A percentile compares a stretch with the other conserved stretches of the same genome.
Conservation (phyloP, 2,329 filamentous ascomycete genomes). For the Diplodia scrobiculata region DNA sequence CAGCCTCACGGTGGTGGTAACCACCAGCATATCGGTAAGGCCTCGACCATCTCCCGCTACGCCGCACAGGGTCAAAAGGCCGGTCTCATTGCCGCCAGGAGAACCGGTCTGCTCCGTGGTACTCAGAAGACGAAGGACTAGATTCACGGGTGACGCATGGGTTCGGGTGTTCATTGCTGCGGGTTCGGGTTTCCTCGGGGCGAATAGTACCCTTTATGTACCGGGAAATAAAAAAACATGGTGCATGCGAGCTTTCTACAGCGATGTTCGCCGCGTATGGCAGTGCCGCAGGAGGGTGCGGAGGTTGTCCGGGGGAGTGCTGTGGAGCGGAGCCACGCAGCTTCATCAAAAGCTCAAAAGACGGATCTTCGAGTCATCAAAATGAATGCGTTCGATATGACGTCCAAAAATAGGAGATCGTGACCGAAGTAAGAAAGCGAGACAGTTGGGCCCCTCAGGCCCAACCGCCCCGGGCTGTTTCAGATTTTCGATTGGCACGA, state of each 20-base stretch:
- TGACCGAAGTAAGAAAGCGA: constrained; percentile 1
- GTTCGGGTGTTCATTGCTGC: constrained; percentile 32
- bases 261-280: constrained; percentile 8
- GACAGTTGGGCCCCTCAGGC: constrained; percentile 2
- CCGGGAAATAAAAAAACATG: constrained; percentile 31
- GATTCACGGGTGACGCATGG: constrained; percentile 34
- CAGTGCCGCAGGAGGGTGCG: constrained; percentile 6
- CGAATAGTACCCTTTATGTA: constrained; percentile 30
- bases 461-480: constrained; percentile 18
- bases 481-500: constrained; percentile 27
- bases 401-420: constrained; percentile 28
- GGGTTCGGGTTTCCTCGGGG: constrained; percentile 30
- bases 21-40: constrained; percentile 99
- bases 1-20: constrained; percentile 74
- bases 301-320: constrained; percentile 7
- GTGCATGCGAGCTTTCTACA: constrained; percentile 29
- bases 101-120: constrained; percentile 99
- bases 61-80: constrained; percentile 99
- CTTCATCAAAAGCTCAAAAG: constrained; percentile 14
- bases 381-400: constrained; percentile 24
- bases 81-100: constrained; percentile 98
- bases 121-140: constrained; percentile 99
- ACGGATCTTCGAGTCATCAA: constrained; percentile 21
- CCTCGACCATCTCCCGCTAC: constrained; percentile 98
- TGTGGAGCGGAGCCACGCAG: constrained; percentile 18